Conservation (phyloP, 257 asterid species). For the Lycium barbarum region DNA sequence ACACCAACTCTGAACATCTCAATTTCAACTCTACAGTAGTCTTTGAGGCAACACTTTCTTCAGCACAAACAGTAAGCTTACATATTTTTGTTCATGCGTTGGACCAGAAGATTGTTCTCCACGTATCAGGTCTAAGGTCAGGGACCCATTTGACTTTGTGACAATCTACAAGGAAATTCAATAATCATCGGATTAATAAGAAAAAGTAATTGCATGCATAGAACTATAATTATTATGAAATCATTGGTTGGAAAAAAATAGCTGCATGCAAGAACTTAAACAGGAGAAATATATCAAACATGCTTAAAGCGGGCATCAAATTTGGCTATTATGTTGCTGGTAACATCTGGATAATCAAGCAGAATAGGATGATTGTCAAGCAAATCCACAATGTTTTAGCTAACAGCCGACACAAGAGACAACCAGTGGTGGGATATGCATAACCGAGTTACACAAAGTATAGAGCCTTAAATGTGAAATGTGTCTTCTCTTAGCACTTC, state of each 20-base stretch:
- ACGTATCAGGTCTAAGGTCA: conserved; percentile 68
- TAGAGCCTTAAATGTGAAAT: conserved; percentile 17
- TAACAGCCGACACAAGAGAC: neutral
- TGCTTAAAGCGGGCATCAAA: conserved; percentile 11
- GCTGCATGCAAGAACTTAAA: neutral
- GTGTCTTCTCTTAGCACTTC: neutral
- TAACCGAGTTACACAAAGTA: conserved; percentile 17
- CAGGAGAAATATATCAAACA: conserved; percentile 2
- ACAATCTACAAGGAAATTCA: conserved; percentile 59
- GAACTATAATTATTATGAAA: neutral
- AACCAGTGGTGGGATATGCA: conserved; percentile 14
- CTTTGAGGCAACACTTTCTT: conserved; percentile 85
- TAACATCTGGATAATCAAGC: neutral
- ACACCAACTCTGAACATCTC: conserved; percentile 86
- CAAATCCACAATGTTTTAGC: neutral
- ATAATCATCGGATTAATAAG: neutral
- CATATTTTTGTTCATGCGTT: conserved; percentile 50
- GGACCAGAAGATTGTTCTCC: conserved; percentile 57
- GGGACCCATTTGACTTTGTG: conserved; percentile 58
- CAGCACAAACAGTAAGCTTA: conserved; percentile 73
- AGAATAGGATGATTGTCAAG: neutral
- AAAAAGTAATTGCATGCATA: neutral
- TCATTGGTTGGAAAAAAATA: neutral
- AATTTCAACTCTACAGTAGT: conserved; percentile 78
- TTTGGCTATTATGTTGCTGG: conserved; percentile 17